Evolutionary conservation across 768 basidiomycete species (phyloP).

Genomic region (Tricholoma furcatifolium): DNA sequence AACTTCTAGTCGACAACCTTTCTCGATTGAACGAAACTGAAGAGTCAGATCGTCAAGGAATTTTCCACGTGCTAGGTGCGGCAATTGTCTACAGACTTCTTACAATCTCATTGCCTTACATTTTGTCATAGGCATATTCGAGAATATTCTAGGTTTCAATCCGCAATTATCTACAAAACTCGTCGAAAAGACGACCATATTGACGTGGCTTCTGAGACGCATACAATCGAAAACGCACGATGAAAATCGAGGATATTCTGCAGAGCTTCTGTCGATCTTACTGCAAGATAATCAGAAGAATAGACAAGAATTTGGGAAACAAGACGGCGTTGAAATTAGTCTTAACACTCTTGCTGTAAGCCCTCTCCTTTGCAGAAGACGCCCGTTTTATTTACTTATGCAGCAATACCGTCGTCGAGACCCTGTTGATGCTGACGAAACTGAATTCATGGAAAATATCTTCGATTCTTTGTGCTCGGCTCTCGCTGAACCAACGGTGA

Average conservation of each 20-base stretch:
- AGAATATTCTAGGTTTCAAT: conserved; percentile 87
- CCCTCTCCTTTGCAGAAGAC: conserved; percentile 6
- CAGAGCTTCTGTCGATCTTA: conserved; percentile 90
- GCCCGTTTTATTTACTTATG: conserved; percentile 7
- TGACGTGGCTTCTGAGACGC: conserved; percentile 79
- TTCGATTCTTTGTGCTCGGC: conserved; percentile 90
- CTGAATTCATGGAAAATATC: conserved; percentile 97
- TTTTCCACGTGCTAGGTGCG: conserved; percentile 89
- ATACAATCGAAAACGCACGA: conserved; percentile 73
- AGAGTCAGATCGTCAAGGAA: conserved; percentile 87
- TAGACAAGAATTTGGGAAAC: conserved; percentile 63
- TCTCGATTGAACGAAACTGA: conserved; percentile 86
- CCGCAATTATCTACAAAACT: conserved; percentile 71
- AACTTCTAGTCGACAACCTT: conserved; percentile 88
- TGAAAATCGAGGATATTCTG: conserved; percentile 91
- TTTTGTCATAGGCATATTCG: conserved; percentile 69
- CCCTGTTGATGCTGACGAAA: conserved; percentile 84
- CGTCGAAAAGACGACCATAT: conserved; percentile 69
- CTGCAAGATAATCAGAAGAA: conserved; percentile 74
- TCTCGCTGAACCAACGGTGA: conserved; percentile 75
- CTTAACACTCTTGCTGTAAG: conserved; percentile 82
- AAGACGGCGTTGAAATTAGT: conserved; percentile 75
- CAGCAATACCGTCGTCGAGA: conserved; percentile 88
- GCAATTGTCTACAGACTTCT: background rate
- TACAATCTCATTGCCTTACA: background rate